Percentiles rank a stretch among this genome's conserved stretches.
phyloP scores from a whole-genome alignment of 2,329 filamentous ascomycete genomes.

The Penicillium concentricum region DNA sequence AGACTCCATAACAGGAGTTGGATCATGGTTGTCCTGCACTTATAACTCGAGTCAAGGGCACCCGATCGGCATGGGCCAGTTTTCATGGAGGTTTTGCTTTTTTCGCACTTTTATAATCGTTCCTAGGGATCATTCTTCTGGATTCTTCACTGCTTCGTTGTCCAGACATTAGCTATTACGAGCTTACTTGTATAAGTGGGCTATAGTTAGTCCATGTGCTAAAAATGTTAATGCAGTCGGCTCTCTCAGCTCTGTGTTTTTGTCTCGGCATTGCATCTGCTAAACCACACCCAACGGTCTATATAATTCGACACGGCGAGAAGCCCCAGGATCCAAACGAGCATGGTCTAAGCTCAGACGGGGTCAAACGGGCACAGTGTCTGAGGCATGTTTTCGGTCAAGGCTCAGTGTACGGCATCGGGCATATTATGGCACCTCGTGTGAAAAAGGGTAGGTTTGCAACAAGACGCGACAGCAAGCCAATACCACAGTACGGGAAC shows the following conservation, averaged over 20 bases:
- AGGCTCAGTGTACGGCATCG: constrained; percentile 26
- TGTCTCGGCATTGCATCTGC: constrained; percentile 1
- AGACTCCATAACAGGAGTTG: not conserved
- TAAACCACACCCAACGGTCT: constrained; percentile 23
- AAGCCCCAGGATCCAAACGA: constrained; percentile 25
- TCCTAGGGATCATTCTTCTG: too few species aligned
- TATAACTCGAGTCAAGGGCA: not conserved
- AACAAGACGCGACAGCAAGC: not conserved
- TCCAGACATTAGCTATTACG: not conserved
- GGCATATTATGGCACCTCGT: constrained; percentile 29
- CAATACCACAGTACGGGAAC: not conserved
- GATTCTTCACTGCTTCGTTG: not conserved
- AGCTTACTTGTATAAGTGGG: not conserved
- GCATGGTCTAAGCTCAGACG: constrained; percentile 25
- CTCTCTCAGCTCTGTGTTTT: not conserved
- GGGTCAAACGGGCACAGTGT: constrained; percentile 28
- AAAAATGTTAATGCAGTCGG: constrained; percentile 4
- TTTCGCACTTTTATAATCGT: not conserved
- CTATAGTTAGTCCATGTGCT: not conserved
- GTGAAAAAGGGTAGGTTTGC: constrained; percentile 22
- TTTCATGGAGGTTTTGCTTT: not conserved
- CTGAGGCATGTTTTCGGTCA: constrained; percentile 28
- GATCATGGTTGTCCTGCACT: not conserved
- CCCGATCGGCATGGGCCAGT: not conserved
- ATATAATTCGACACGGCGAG: constrained; percentile 34